Evolutionary conservation across 2,329 filamentous ascomycete genomes (phyloP), one percentile per base, ranked within the genome.

Genomic region (Massarina eburnea): DNA sequence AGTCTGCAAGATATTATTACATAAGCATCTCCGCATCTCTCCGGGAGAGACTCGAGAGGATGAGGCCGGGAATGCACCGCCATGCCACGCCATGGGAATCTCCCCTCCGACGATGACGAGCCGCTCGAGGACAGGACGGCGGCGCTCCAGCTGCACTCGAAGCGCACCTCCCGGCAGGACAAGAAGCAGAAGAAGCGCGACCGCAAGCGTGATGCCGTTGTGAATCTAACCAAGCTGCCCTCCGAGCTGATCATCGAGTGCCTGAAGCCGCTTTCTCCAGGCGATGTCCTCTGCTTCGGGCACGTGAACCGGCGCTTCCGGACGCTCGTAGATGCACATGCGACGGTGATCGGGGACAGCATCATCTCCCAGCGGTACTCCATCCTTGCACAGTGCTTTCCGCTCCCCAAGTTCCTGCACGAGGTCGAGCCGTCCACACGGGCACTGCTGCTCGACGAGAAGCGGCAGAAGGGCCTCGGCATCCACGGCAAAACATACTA

Each of bases 201-300:
- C 22, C 51, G 55, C 39, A 57, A 66, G 24, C 63, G 52, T 15
- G 64, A 70, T 22, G 61, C 61, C 41, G 55, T 60, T 9, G 57
- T 59, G 24, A 69, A 54, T 17, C 61, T 81, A 9, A 52, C 76
- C 18, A 72, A 76, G 48, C 69, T 83, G 0, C 80, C 81, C 0
- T 73, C 75, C 14, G 81, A 83, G 58, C 64, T 83, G 2, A 48
- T 82, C 3, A 59, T 78, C 21, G 68, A 75, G 29, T 73, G 81
- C 14, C 48, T 83, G 1, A 56, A 62, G n/a, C 57, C 72, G 15
- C 66, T 81, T 8, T 66, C 54, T 0, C 79, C 81, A 0, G 77
- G 74, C 62, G 79, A 83, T 34, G 54, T 83, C 17, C 71, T 80
- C 54, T 68, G 55, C 1, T 64, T 82, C 2, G 63, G 67, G 21